Base-by-base conservation (phyloP, 2,329 filamentous ascomycete species). In the Talaromyces sp. region DNA sequence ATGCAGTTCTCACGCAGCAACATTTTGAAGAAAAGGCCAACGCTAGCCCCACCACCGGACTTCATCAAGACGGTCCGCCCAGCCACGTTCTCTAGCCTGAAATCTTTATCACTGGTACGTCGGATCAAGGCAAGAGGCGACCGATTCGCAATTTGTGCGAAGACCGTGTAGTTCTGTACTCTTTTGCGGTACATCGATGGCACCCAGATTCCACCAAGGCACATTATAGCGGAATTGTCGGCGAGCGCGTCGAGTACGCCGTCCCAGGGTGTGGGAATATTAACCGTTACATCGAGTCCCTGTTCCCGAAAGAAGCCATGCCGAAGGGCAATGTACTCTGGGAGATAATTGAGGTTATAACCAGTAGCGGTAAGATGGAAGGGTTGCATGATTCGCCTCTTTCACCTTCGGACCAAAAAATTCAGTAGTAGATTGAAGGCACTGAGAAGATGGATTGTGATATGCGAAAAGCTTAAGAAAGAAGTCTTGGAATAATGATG, bases 21-120 rank as follows among this genome's bases (percentile, higher is more conserved):
- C 57, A 59, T 59, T n/a, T 59, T 59, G 27, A 59, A 59, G 51
- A 59, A 59, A 12, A 59, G 57, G 1, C 57, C 57, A n/a, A 59
- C 57, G 14, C 57, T 59, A 3, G 57, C 57, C 11, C 57, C 57
- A 11, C 50, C 50, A 4, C 57, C 57, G 14, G 57, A 59, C 19
- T 59, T 59, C 57, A 59, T 59, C 10, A 59, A 26, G 3, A 59
- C 57, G 2, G 57, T 59, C 10, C 35, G 3, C 1, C 57, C 51
- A 32, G 50, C 57, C 10, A 59, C 57, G 8, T 59, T 51, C 2
- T 51, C 9, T 7, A 59, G 24, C 12, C 43, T 50, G 14, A 27
- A 50, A 2, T 48, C 10, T 12, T 21, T 9, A 27, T 29, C 11
- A 9, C 6, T 17, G 12, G 6, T 38, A 19, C 57, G 57, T 35